Base-by-base conservation (phyloP, 495 filamentous ascomycete species). In the Penicillium riverlandense region DNA sequence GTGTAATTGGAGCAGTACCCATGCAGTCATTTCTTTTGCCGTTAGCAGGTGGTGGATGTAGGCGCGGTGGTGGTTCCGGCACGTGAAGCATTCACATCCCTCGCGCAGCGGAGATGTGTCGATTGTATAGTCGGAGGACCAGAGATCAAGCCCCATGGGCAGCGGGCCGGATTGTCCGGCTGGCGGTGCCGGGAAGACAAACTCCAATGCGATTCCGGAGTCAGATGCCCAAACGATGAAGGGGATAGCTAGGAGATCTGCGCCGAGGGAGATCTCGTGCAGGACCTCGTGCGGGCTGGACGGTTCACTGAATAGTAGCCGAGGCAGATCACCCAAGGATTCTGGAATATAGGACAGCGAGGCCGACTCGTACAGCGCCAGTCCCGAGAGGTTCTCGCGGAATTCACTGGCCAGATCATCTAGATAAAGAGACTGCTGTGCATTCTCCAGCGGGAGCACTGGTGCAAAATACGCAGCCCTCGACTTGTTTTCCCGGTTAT, bases 1-100 rank as follows among this genome's bases (percentile, higher is more conserved):
- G 65, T 98, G 92, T 10, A 95, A 72, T 59, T 96, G 90, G 22
- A 98, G 68, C 11, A 98, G 73, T 2, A 86, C 85, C 92, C 92
- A 98, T 16, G 80, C 91, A 2, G 95, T 80, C 94, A 98, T 96
- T 62, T 98, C 92, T 52, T 89, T 90, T 0, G 92, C 88, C 11
- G 71, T 61, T 4, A 98, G 75, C 6, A 98, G 75, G 58, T 98
- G 94, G 46, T 88, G 83, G 29, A 97, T 50, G 64, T 84, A 97
- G 1, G 94, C 91, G 6, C 80, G 70, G 62, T 95, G 88, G 61
- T 98, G 94, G 10, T 75, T 74, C 1, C 69, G 78, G 71, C 92
- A 98, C 13, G 90, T 67, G 58, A 95, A 92, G 73, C 92, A 98
- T 13, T 63, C 48, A 64, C 92, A 98, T 34, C 60, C 65, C 27